phyloP scores from a whole-genome alignment of 768 basidiomycete genomes.

The Lepiota venenata region DNA sequence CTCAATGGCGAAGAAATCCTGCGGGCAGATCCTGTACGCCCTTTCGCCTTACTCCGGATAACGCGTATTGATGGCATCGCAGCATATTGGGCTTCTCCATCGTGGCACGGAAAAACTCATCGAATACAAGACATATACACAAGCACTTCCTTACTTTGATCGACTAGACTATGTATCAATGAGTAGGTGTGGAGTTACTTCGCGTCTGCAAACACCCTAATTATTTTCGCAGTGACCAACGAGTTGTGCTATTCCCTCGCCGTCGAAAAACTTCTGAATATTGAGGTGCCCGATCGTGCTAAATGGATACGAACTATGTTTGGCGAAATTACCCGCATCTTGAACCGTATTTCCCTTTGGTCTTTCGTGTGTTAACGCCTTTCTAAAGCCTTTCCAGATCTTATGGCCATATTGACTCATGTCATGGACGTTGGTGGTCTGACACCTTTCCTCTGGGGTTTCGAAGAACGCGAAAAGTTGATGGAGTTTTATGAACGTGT shows the following conservation, averaged over 20 bases:
- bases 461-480: slow-evolving; percentile 99
- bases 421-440: slow-evolving; percentile 98
- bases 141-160: slow-evolving; percentile 98
- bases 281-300: slow-evolving; percentile 94
- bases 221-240: slow-evolving; percentile 80
- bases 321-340: slow-evolving; percentile 93
- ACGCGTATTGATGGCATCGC: slow-evolving; percentile 10
- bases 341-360: slow-evolving; percentile 63
- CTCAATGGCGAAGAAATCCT: slow-evolving; percentile 96
- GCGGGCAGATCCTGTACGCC: slow-evolving; percentile 75
- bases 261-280: slow-evolving; percentile 96
- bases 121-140: slow-evolving; percentile 97
- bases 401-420: slow-evolving; percentile 96
- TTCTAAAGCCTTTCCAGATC: slow-evolving; percentile 43
- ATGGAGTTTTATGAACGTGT: slow-evolving; percentile 99
- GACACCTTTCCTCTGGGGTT: slow-evolving; percentile 99
- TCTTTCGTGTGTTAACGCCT: no score
- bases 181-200: slow-evolving; percentile 56
- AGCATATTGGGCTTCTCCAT: slow-evolving; percentile 96
- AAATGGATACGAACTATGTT: slow-evolving; percentile 98
- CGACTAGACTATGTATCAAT: slow-evolving; percentile 99
- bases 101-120: slow-evolving; percentile 98
- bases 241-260: slow-evolving; percentile 96
- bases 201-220: slow-evolving; percentile 4
- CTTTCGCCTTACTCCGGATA: background rate